Evolutionary conservation across 495 filamentous ascomycete species (phyloP), one percentile per base, ranked within the genome.

Genomic region (Daldinia bambusicola): DNA sequence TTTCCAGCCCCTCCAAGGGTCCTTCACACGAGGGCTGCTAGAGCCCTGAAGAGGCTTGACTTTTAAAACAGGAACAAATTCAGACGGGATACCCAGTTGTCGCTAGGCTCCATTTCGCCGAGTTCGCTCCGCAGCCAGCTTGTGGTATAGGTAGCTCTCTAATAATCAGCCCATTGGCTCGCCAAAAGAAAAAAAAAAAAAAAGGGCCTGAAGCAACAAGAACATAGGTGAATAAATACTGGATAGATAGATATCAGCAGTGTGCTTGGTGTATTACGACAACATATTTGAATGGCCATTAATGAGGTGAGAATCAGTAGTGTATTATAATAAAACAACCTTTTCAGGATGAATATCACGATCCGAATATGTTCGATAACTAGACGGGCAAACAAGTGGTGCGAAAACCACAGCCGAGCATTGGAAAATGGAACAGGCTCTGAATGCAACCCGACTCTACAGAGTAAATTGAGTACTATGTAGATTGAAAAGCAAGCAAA

Each of bases 21-120:
- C 61, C 57, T 52, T 37, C 30, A 18, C 51, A 36, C 50, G 43
- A 71, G 59, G 55, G 56, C 43, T 65, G 70, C 55, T 66, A 58
- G 66, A 66, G 66, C 70, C 60, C 55, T 45, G 52, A 60, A 48
- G 56, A 66, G 61, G 62, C 61, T 69, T 73, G 61, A 69, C 69
- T 73, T 73, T 73, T 66, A 69, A 73, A 73, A 69, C 70, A 66
- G 65, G 61, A 66, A 41, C 45, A 69, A 65, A 69, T 69, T 66
- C 66, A 69, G 51, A 66, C 55, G 31, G 61, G 70, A 62, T 66
- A 69, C 70, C 70, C 55, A 72, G 61, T 48, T 48, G 4, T 20
- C 32, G 10, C 26, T 13, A 32, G 50, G 66, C 56, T 69, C 70
- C 70, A 73, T 73, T 73, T 73, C 70, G 70, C 70, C 70, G 70